A percentile compares a stretch with the other conserved stretches of the same genome.
Evolutionary conservation across 495 filamentous ascomycete genomes (phyloP).

Genomic region (Sordaria brevicollis): DNA sequence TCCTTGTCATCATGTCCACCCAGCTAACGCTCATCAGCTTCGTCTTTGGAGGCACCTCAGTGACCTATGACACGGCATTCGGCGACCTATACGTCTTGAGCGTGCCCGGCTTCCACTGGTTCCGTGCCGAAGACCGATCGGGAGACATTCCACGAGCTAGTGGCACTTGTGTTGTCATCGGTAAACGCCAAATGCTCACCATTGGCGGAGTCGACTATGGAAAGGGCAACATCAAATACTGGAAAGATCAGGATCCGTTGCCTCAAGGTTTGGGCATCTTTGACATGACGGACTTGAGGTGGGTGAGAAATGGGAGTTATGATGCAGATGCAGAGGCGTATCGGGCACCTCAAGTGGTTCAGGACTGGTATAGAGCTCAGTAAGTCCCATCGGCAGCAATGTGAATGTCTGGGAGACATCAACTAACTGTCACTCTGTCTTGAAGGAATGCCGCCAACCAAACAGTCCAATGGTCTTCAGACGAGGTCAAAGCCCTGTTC

Average conservation of each 20-base stretch:
- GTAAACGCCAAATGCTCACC: conserved; percentile 30
- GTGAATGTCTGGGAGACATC: not conserved
- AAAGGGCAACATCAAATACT: conserved; percentile 13
- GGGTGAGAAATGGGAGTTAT: conserved; percentile 22
- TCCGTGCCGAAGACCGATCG: conserved; percentile 10
- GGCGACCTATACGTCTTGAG: conserved; percentile 30
- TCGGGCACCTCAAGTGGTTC: conserved; percentile 17
- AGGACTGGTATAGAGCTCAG: conserved; percentile 19
- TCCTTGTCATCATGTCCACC: not conserved
- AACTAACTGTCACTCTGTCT: not conserved
- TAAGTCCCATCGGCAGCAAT: not conserved
- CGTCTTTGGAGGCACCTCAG: conserved; percentile 22
- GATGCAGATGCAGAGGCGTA: conserved; percentile 27
- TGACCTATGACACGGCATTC: conserved; percentile 3
- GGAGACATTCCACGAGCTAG: conserved; percentile 18
- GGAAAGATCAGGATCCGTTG: conserved; percentile 22
- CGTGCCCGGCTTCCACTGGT: conserved; percentile 38
- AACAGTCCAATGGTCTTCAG: not conserved
- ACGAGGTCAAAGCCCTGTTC: not conserved
- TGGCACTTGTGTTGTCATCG: conserved; percentile 23
- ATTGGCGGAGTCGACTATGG: conserved; percentile 8
- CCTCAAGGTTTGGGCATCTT: conserved; percentile 30
- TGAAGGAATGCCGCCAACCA: not conserved
- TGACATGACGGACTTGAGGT: conserved; percentile 30
- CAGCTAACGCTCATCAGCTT: conserved; percentile 14